These are phyloP conservation scores for Cadophora sp. DNA, from an alignment of 2,329 filamentous ascomycete species.

Conservation along the genomic window DNA sequence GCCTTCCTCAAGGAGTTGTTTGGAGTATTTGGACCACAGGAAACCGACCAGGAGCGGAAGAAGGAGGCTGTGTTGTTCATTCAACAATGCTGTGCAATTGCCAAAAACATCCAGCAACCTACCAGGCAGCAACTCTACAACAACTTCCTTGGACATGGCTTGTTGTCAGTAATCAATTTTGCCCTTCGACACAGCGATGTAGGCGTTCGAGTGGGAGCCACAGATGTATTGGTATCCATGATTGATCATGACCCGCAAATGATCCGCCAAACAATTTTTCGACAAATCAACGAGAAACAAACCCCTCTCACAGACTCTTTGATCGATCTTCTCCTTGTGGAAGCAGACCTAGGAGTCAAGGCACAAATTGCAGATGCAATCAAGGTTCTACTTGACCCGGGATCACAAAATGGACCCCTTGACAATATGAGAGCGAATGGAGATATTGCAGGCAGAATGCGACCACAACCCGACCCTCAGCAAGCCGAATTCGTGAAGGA, in stretches of 20 bases:
- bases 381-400: slow-evolving; percentile 86
- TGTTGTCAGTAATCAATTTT: slow-evolving; percentile 90
- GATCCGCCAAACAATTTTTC: slow-evolving; percentile 92
- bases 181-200: slow-evolving; percentile 87
- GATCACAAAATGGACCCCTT: slow-evolving; percentile 63
- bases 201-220: slow-evolving; percentile 86
- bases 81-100: slow-evolving; percentile 92
- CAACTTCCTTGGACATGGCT: slow-evolving; percentile 86
- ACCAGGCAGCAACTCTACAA: slow-evolving; percentile 83
- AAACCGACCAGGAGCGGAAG: slow-evolving; percentile 73
- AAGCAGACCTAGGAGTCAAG: slow-evolving; percentile 93
- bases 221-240: slow-evolving; percentile 90
- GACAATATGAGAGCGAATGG: slow-evolving; percentile 70
- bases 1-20: slow-evolving; percentile 86
- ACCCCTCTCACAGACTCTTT: slow-evolving; percentile 88
- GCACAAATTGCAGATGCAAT: slow-evolving; percentile 95
- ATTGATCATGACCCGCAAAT: slow-evolving; percentile 96
- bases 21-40: slow-evolving; percentile 75
- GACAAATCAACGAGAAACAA: slow-evolving; percentile 86
- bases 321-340: slow-evolving; percentile 88
- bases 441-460: slow-evolving; percentile 71
- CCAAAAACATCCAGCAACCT: slow-evolving; percentile 90
- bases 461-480: slow-evolving; percentile 69
- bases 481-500: slow-evolving; percentile 85
- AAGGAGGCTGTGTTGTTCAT: slow-evolving; percentile 97